phyloP scores from a whole-genome alignment of 345 rosid species.

The Eucalyptus tenuipes region DNA sequence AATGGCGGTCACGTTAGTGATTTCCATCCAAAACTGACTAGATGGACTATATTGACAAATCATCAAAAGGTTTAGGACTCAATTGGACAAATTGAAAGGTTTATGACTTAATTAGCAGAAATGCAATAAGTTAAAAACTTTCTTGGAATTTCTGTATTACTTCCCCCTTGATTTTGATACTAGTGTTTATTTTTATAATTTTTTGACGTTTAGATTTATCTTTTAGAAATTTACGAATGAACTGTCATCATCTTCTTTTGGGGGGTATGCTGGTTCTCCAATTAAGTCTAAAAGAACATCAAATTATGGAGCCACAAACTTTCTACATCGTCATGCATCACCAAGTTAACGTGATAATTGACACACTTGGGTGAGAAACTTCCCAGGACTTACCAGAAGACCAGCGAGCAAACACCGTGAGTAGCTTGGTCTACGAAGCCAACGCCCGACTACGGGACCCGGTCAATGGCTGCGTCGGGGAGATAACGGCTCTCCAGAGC shows the following conservation, averaged over 20 bases:
- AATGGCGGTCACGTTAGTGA: accelerated
- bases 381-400: background rate
- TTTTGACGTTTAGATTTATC: background rate
- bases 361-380: background rate
- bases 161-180: too few species aligned
- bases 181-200: too few species aligned
- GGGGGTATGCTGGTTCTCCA: background rate
- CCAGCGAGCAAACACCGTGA: background rate
- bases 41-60: too few species aligned
- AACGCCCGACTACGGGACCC: too few species aligned
- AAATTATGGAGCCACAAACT: background rate
- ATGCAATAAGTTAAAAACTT: too few species aligned
- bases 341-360: background rate
- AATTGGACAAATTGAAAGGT: too few species aligned
- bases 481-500: too few species aligned
- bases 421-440: too few species aligned
- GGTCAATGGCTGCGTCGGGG: too few species aligned
- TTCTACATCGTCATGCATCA: background rate
- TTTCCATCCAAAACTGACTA: too few species aligned
- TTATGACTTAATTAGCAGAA: accelerated
- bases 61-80: too few species aligned
- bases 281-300: background rate
- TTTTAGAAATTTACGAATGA: background rate
- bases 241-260: background rate
- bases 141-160: too few species aligned